Percentiles rank a stretch among this genome's conserved stretches.
Conservation (phyloP, 306 rosid species). For the Fagus sylvatica region DNA sequence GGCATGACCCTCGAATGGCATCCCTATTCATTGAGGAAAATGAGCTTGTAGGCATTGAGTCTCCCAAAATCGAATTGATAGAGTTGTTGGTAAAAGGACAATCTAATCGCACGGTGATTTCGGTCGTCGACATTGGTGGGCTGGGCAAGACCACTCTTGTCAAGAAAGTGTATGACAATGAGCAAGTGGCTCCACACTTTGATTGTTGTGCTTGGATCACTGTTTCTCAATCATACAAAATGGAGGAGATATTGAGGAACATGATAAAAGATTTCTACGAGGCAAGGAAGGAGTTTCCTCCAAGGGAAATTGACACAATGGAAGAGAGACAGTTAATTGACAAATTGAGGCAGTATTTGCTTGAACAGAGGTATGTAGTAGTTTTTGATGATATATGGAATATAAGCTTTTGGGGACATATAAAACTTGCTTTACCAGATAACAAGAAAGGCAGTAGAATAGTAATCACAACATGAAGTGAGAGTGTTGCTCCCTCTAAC, state of each 20-base stretch:
- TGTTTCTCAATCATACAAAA: neutral
- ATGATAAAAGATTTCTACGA: neutral
- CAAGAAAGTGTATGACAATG: conserved; percentile 4
- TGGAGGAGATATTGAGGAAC: neutral
- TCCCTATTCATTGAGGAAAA: neutral
- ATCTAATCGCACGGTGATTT: too few relatives aligned
- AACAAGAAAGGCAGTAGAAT: neutral
- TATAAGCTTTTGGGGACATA: neutral
- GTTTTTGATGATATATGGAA: conserved; percentile 16
- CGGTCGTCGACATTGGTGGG: too few relatives aligned
- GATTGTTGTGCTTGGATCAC: conserved; percentile 13
- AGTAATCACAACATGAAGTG: conserved; percentile 1
- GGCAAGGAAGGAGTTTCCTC: neutral
- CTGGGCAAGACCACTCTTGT: conserved; percentile 15
- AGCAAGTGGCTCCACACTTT: neutral
- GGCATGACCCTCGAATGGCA: neutral
- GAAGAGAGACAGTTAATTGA: neutral
- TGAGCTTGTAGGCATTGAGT: neutral
- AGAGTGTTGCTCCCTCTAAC: too few relatives aligned
- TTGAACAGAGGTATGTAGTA: neutral
- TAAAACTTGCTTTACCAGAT: neutral
- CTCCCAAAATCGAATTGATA: neutral
- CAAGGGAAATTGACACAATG: neutral
- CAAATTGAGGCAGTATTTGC: neutral
- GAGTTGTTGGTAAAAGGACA: neutral